Evolutionary conservation across 139 green algal genomes (phyloP).

Genomic region (Eudorina sp.): DNA sequence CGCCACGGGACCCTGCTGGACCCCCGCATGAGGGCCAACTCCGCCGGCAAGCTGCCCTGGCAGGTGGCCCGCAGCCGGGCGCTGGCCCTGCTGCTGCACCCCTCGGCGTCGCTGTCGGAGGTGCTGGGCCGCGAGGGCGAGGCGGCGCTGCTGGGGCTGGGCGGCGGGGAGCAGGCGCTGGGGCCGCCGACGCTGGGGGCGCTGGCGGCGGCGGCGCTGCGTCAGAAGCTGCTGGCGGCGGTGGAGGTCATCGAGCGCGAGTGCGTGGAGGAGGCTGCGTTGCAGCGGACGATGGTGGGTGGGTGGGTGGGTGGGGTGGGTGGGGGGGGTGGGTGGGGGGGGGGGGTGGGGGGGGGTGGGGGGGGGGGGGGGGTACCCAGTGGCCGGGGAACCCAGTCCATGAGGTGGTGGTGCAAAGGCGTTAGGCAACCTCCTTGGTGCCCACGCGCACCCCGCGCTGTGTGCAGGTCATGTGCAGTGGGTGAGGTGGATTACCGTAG

Average conservation of each 20-base stretch:
- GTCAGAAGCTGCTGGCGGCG: neutral
- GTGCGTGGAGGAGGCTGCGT: slow-evolving; percentile 3
- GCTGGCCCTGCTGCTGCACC: slow-evolving; percentile 8
- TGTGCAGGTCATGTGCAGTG: too few relatives aligned
- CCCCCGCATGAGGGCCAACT: slow-evolving; percentile 3
- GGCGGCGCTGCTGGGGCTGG: neutral
- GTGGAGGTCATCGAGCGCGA: slow-evolving; percentile 29
- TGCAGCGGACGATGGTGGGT: neutral
- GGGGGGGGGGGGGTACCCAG: too few relatives aligned
- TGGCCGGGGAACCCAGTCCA: too few relatives aligned
- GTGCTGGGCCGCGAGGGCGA: neutral
- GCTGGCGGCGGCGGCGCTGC: slow-evolving; percentile 32
- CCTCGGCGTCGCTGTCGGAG: neutral
- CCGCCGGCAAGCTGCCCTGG: neutral
- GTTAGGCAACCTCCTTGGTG: too few relatives aligned
- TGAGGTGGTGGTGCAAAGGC: too few relatives aligned
- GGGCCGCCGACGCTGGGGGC: slow-evolving; percentile 27
- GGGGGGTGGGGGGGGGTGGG: too few relatives aligned
- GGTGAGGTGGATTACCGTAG: too few relatives aligned
- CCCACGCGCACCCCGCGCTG: too few relatives aligned
- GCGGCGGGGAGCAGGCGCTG: neutral
- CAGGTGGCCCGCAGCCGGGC: neutral
- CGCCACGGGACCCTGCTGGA: slow-evolving; percentile 14
- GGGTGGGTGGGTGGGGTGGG: neutral
- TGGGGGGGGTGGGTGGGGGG: neutral